phyloP scores from a whole-genome alignment of 495 filamentous ascomycete species.

The Penicillium diatomitis region DNA sequence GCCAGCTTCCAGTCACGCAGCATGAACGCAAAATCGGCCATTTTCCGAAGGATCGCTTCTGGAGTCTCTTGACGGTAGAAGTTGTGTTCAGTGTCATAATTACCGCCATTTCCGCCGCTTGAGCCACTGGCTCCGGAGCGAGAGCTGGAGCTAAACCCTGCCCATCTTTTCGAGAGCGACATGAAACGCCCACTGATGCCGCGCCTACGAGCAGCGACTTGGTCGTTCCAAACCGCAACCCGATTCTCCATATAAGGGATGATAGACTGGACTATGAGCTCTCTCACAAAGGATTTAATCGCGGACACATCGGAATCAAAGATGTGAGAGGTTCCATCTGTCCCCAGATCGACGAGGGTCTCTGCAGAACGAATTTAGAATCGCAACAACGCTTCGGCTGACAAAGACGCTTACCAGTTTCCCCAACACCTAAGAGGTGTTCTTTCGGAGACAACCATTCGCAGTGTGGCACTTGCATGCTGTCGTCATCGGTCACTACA shows the following conservation, averaged over 20 bases:
- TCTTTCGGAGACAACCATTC: conserved; percentile 88
- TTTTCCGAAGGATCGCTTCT: conserved; percentile 84
- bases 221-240: conserved; percentile 90
- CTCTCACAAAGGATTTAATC: conserved; percentile 78
- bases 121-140: conserved; percentile 33
- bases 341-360: conserved; percentile 51
- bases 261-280: conserved; percentile 86
- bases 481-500: conserved; percentile 87
- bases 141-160: conserved; percentile 61
- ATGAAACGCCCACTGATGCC: conserved; percentile 85
- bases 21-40: conserved; percentile 95
- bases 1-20: conserved; percentile 92
- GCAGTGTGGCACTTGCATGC: conserved; percentile 63
- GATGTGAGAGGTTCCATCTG: conserved; percentile 61
- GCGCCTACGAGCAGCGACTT: conserved; percentile 80
- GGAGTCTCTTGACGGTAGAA: conserved; percentile 77
- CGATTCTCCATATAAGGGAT: conserved; percentile 92
- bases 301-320: conserved; percentile 87
- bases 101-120: conserved; percentile 40
- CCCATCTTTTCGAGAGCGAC: conserved; percentile 80
- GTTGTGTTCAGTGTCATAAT: conserved; percentile 68
- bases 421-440: conserved; percentile 63
- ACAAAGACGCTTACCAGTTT: conserved; percentile 37
- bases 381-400: no score
- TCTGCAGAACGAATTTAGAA: conserved; percentile 23